Base-by-base conservation (phyloP, 1,284 basidiomycete genomes). In the Hypsizygus ulmarius region DNA sequence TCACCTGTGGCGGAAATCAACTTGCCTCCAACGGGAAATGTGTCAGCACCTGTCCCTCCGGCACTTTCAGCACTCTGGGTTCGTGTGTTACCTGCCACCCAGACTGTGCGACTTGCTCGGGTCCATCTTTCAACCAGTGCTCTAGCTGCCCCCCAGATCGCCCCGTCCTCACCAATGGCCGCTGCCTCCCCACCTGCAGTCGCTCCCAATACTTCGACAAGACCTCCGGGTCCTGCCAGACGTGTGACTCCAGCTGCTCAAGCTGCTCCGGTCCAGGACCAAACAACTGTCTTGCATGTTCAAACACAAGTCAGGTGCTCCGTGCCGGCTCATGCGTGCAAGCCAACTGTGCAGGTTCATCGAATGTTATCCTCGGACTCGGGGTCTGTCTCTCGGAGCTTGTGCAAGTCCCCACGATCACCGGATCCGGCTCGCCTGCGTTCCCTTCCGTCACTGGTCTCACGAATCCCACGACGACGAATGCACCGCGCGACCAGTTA, bases 301-400 rank as follows among this genome's bases (percentile, higher is more conserved):
- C 84, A 21, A 78, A 74, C 50, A 70, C 78, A 0, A 76, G 66
- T 25, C 77, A 82, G 48, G 77, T 86, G 4, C 72, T 92, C 16
- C 75, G 76, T 2, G 70, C 65, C 1, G 90, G 90, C 2, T 64
- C 74, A 3, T 93, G 90, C 57, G 75, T 77, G 2, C 56, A 76
- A 1, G 78, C 82, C 5, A 77, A 72, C 39, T 91, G 88, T 65
- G 70, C 64, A 27, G 71, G 71, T 30, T 70, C 71, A 21, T 71
- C 73, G 4, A 74, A 59, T 51, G 78, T 87, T 47, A 69, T 91
- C 25, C 64, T 80, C 3, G 83, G 82, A 0, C 75, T 92, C 9
- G 90, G 90, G 0, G 73, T 84, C 9, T 93, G 90, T 64, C 79
- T 93, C 35, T 80, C 82, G 14, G 79, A 85, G 37, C 75, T 93